Conservation (phyloP, 371 early-diverging fungal genomes). For the Mucor plumbeus region DNA sequence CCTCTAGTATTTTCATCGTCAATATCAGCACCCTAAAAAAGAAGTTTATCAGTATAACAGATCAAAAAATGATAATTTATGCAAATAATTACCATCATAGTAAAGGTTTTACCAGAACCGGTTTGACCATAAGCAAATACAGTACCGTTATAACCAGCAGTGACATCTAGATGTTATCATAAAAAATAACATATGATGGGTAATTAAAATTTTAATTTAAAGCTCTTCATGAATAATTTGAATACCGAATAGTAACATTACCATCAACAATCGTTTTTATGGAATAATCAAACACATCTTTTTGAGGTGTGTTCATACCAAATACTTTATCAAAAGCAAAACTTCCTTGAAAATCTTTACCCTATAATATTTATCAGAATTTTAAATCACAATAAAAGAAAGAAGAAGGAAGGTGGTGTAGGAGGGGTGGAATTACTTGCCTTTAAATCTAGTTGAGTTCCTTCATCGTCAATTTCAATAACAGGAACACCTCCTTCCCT, state of each 20-base stretch:
- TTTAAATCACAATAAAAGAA: neutral
- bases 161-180: constrained; percentile 54
- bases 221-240: constrained; percentile 1
- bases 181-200: neutral
- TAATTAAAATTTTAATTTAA: constrained; percentile 6
- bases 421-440: constrained; percentile 22
- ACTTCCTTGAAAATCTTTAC: constrained; percentile 70
- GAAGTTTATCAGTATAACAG: too few species aligned
- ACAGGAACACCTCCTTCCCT: constrained; percentile 88
- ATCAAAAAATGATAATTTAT: too few species aligned
- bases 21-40: constrained; percentile 91
- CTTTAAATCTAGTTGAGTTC: constrained; percentile 76
- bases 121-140: constrained; percentile 99
- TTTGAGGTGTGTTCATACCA: constrained; percentile 81
- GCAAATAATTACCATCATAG: constrained; percentile 84
- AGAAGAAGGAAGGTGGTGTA: too few species aligned
- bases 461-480: constrained; percentile 83
- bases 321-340: constrained; percentile 94
- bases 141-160: constrained; percentile 94
- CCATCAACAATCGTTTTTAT: constrained; percentile 92
- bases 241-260: constrained; percentile 31
- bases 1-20: constrained; percentile 90
- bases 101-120: constrained; percentile 98
- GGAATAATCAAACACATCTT: constrained; percentile 87
- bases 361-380: constrained; percentile 49